Evolutionary conservation across 345 rosid species (phyloP).

Genomic region (Angophora floribunda): DNA sequence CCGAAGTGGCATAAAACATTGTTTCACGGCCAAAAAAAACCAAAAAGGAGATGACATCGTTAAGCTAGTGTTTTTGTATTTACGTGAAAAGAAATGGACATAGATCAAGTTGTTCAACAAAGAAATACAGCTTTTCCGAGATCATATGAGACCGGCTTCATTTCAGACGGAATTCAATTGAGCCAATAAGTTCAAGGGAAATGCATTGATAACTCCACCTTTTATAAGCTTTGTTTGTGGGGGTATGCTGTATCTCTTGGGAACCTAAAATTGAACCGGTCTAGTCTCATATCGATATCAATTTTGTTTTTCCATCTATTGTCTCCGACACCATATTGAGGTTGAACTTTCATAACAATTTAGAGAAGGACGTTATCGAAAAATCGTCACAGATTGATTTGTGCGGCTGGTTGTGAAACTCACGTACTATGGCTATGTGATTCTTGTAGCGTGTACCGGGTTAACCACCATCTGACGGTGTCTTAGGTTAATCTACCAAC

Average conservation of each 20-base stretch:
- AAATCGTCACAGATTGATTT: neutral
- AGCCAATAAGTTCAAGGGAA: neutral
- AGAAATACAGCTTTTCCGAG: neutral
- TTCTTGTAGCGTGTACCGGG: neutral
- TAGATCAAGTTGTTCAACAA: neutral
- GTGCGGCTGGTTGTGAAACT: neutral
- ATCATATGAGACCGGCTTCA: neutral
- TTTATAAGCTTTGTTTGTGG: neutral
- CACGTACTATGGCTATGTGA: neutral
- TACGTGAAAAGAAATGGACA: neutral
- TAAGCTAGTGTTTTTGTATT: neutral
- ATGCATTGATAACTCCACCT: neutral
- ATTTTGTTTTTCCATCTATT: neutral
- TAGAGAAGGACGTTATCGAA: neutral
- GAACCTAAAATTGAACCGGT: neutral
- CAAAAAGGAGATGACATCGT: neutral
- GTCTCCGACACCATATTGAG: neutral
- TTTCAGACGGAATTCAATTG: neutral
- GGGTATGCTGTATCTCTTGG: neutral
- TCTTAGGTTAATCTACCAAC: neutral
- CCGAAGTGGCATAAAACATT: neutral
- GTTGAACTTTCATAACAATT: neutral
- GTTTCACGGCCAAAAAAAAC: neutral
- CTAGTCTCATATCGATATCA: neutral
- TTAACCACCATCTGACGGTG: neutral